A percentile compares a stretch with the other conserved stretches of the same genome.
Conservation (phyloP, 139 green algal genomes). For the Zygnema circumcarinatum region DNA sequence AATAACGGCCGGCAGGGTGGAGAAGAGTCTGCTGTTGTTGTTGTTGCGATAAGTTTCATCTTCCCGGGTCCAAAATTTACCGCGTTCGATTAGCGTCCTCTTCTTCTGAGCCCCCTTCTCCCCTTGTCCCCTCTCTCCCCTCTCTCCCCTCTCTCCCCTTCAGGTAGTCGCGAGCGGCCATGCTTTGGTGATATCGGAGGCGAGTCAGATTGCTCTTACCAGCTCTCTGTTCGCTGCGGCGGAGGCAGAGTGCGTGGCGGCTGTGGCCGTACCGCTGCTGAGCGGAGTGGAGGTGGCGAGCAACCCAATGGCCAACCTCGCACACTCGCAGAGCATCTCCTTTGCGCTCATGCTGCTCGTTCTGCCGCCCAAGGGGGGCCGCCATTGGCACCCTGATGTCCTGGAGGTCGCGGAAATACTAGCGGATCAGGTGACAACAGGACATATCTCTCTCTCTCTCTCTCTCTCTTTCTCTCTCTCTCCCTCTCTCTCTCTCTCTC, state of each 20-base stretch:
- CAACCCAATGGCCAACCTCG: not conserved
- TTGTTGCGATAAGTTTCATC: too few species aligned
- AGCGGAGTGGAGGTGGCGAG: not conserved
- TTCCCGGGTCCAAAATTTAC: not conserved
- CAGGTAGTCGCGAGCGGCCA: slow-evolving; percentile 1
- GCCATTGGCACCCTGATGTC: not conserved
- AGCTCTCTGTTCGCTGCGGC: not conserved
- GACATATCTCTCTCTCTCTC: too few species aligned
- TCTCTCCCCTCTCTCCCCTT: not conserved
- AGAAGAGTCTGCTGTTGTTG: too few species aligned
- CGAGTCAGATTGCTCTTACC: not conserved
- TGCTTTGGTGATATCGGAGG: slow-evolving; percentile 13
- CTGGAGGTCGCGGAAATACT: not conserved
- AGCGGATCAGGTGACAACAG: not conserved
- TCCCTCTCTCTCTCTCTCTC: not conserved
- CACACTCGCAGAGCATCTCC: not conserved
- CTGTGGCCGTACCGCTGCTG: slow-evolving; percentile 5
- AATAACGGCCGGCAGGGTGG: too few species aligned
- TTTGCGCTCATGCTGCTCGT: not conserved
- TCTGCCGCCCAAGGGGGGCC: not conserved
- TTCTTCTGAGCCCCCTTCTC: not conserved
- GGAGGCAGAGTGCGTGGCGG: not conserved
- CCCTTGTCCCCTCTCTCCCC: not conserved
- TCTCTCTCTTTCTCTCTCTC: not conserved
- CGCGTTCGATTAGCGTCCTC: not conserved